phyloP scores from a whole-genome alignment of 257 asterid genomes.

The Nicotiana benthamiana region DNA sequence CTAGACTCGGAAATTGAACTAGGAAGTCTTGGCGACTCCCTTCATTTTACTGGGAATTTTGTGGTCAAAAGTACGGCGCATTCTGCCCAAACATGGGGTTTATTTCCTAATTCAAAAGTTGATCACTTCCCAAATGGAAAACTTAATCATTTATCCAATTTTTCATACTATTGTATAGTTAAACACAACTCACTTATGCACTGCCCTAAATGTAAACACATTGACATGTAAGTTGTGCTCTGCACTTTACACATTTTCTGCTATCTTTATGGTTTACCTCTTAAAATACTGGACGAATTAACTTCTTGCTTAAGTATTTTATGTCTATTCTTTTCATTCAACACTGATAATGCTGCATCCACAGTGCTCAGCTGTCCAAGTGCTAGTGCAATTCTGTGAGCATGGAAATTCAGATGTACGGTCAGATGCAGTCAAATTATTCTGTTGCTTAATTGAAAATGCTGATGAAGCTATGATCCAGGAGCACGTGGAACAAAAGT shows the following conservation, averaged over 20 bases:
- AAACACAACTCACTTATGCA: neutral
- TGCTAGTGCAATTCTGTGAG: slow-evolving; percentile 41
- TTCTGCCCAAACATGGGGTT: neutral
- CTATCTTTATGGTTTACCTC: neutral
- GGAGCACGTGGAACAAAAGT: slow-evolving; percentile 33
- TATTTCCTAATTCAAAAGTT: neutral
- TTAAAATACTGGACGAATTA: neutral
- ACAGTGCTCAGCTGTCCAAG: slow-evolving; percentile 47
- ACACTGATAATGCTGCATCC: slow-evolving; percentile 8
- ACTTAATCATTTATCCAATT: neutral
- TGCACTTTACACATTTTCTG: neutral
- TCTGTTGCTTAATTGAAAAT: slow-evolving; percentile 35
- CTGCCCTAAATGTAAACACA: neutral
- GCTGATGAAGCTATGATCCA: slow-evolving; percentile 21
- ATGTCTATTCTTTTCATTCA: neutral
- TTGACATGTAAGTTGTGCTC: neutral
- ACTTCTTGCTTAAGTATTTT: neutral
- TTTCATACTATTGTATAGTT: neutral
- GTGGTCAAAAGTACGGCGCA: neutral
- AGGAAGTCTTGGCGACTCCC: neutral
- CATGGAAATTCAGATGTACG: slow-evolving; percentile 25
- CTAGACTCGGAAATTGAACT: neutral
- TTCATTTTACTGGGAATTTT: neutral
- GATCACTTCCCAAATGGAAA: neutral
- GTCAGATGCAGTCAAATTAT: slow-evolving; percentile 41